A percentile compares a stretch with the other conserved stretches of the same genome.
These are phyloP conservation scores for Thecaphora thlaspeos DNA, from an alignment of 1,284 basidiomycete genomes.

Conservation along the genomic window DNA sequence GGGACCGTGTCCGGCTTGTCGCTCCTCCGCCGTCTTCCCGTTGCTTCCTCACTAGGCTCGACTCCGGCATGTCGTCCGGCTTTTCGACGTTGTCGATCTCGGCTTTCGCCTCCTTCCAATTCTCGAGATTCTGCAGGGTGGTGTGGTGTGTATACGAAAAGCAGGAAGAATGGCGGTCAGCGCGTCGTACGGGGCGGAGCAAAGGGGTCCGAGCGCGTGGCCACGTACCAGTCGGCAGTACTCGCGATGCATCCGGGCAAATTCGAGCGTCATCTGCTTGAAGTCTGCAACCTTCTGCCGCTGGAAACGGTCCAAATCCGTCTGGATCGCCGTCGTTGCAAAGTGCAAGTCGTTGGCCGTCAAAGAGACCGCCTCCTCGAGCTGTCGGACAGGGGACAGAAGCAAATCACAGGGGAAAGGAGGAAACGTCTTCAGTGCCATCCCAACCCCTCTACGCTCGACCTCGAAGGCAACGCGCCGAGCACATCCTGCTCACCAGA, in stretches of 20 bases:
- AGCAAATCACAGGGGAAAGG: neutral
- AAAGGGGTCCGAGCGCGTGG: no score
- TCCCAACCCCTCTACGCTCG: no score
- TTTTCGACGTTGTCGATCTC: constrained; percentile 80
- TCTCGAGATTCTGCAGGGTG: constrained; percentile 76
- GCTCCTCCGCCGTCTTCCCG: constrained; percentile 4
- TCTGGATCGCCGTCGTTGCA: constrained; percentile 91
- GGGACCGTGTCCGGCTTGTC: neutral
- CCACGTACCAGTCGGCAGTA: constrained; percentile 83
- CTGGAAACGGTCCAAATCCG: constrained; percentile 96
- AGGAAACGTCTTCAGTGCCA: no score
- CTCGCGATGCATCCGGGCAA: constrained; percentile 86
- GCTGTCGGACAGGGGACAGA: constrained; percentile 2
- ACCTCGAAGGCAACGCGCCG: constrained; percentile 5
- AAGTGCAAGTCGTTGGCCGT: constrained; percentile 73
- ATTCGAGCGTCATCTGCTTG: constrained; percentile 83
- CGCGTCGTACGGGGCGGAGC: no score
- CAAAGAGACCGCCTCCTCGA: constrained; percentile 52
- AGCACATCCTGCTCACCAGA: constrained; percentile 19
- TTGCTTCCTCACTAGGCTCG: constrained; percentile 29
- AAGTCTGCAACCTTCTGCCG: constrained; percentile 96
- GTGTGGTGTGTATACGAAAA: neutral
- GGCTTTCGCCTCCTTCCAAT: constrained; percentile 91
- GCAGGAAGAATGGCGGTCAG: neutral
- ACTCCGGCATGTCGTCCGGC: constrained; percentile 41